Conservation (phyloP, 768 basidiomycete genomes). For the Chalciporus chontae region DNA sequence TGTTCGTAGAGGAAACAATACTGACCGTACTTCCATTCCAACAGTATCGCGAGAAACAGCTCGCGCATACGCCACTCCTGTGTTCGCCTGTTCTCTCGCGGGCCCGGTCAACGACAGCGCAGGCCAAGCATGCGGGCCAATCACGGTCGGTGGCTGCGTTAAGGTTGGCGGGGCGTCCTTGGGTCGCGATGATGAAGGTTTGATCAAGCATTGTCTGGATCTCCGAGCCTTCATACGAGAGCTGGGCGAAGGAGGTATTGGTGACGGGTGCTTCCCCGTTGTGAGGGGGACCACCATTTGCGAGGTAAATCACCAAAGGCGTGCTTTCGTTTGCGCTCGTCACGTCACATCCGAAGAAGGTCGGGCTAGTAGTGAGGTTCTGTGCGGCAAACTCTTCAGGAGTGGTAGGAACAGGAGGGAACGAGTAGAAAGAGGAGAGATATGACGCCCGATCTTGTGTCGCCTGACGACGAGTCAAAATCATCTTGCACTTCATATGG, state of each 20-base stretch:
- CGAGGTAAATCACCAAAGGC: slow-evolving; percentile 56
- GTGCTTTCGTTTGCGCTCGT: slow-evolving; percentile 27
- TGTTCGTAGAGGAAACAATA: neutral
- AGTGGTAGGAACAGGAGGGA: slow-evolving; percentile 30
- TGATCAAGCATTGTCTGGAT: slow-evolving; percentile 45
- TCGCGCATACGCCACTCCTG: slow-evolving; percentile 30
- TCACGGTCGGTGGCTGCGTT: slow-evolving; percentile 33
- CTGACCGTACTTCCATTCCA: slow-evolving; percentile 20
- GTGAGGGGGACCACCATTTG: slow-evolving; percentile 46
- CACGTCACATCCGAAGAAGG: slow-evolving; percentile 45
- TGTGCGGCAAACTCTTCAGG: slow-evolving; percentile 32
- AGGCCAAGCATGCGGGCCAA: slow-evolving; percentile 50
- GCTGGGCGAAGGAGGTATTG: slow-evolving; percentile 41
- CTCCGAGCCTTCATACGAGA: slow-evolving; percentile 34
- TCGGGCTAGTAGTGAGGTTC: slow-evolving; percentile 36
- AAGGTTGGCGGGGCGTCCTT: slow-evolving; percentile 36
- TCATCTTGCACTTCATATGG: neutral
- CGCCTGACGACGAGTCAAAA: slow-evolving; percentile 12
- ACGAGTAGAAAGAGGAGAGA: slow-evolving; percentile 31
- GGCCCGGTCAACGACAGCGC: slow-evolving; percentile 48
- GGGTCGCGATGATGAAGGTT: slow-evolving; percentile 39
- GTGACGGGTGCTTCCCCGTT: slow-evolving; percentile 37
- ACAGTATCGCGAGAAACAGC: slow-evolving; percentile 33
- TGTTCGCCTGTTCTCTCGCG: slow-evolving; percentile 23
- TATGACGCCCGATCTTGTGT: slow-evolving; percentile 39